Conservation (phyloP, 305 asterid genomes). For the Ruellia speciosa region DNA sequence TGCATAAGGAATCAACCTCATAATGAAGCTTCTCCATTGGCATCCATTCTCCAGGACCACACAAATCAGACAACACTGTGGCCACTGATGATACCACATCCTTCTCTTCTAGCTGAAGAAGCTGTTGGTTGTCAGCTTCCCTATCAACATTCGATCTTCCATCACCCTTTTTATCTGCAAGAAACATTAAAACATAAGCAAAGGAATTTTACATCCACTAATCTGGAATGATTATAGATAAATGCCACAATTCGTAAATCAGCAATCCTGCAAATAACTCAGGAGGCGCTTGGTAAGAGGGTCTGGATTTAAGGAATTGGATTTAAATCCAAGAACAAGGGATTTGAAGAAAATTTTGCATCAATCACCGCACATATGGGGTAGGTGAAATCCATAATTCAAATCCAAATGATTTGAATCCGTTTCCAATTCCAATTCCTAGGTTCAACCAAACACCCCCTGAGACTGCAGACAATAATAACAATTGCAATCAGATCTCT, state of each 20-base stretch:
- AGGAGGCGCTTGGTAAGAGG: too few species aligned
- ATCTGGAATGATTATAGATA: too few species aligned
- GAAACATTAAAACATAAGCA: neutral
- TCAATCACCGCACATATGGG: too few species aligned
- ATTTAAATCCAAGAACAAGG: too few species aligned
- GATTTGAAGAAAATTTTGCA: too few species aligned
- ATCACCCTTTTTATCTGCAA: slow-evolving; percentile 63
- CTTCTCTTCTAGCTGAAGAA: slow-evolving; percentile 73
- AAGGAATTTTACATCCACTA: neutral
- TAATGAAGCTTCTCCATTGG: slow-evolving; percentile 86
- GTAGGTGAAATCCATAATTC: too few species aligned
- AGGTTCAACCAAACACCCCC: too few species aligned
- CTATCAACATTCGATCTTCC: slow-evolving; percentile 64
- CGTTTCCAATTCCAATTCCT: too few species aligned
- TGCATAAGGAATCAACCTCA: slow-evolving; percentile 37
- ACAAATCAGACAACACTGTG: slow-evolving; percentile 73
- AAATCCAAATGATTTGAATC: too few species aligned
- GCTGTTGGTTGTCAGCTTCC: slow-evolving; percentile 80
- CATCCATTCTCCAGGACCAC: slow-evolving; percentile 98
- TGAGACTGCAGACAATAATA: too few species aligned
- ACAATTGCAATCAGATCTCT: too few species aligned
- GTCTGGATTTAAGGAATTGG: too few species aligned
- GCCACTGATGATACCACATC: slow-evolving; percentile 96
- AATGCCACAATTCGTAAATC: neutral
- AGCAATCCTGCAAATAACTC: neutral